Conservation (phyloP, 2,329 filamentous ascomycete genomes). For the Colletotrichum chlorophyti region DNA sequence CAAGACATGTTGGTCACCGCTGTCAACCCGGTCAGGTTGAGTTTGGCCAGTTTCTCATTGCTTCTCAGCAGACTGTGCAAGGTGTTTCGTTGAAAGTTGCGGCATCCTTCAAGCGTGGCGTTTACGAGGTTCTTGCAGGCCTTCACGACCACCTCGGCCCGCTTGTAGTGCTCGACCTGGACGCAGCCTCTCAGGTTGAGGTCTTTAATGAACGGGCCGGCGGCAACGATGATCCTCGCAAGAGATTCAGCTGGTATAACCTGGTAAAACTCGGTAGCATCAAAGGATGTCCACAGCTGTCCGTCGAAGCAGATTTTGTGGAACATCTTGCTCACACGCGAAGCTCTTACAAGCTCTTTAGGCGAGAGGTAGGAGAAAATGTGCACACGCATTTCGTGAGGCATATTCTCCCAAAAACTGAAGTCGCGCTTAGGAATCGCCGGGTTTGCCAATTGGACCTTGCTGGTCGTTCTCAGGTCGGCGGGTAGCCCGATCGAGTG, state of each 20-base stretch:
- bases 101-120: constrained; percentile 87
- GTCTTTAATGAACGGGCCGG: constrained; percentile 89
- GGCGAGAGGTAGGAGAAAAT: constrained; percentile 80
- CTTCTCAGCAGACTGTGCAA: constrained; percentile 77
- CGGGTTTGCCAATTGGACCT: constrained; percentile 20
- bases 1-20: constrained; percentile 85
- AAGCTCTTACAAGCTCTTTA: constrained; percentile 80
- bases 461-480: constrained; percentile 50
- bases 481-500: constrained; percentile 67
- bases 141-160: constrained; percentile 77
- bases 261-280: constrained; percentile 85
- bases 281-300: constrained; percentile 87
- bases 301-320: constrained; percentile 90
- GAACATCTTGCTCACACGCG: constrained; percentile 79
- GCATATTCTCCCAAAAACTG: constrained; percentile 83
- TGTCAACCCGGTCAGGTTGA: constrained; percentile 84
- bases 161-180: constrained; percentile 84
- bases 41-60: constrained; percentile 79
- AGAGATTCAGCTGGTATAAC: constrained; percentile 86
- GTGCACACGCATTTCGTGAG: constrained; percentile 80
- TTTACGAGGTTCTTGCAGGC: constrained; percentile 87
- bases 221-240: constrained; percentile 81
- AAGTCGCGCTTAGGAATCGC: constrained; percentile 37
- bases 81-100: constrained; percentile 79
- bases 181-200: constrained; percentile 91